Evolutionary conservation across 2,329 filamentous ascomycete species (phyloP).

Genomic region (Colletotrichum falcatum): DNA sequence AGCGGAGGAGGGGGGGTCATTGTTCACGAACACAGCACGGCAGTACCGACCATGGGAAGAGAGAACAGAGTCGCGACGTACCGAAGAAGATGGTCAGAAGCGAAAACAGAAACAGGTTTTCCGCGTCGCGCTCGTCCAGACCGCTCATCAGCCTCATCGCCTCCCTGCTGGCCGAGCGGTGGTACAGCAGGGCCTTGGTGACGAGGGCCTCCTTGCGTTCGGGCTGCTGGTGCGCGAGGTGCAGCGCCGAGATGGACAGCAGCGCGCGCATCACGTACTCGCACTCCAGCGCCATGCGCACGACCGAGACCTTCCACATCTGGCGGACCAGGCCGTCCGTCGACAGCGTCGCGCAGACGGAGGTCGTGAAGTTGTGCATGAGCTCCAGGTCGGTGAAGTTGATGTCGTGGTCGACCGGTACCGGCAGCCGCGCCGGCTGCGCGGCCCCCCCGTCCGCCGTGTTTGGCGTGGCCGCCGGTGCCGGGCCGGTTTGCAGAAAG

Average conservation of each 20-base stretch:
- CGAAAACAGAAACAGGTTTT: conserved; percentile 47
- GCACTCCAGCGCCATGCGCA: conserved; percentile 58
- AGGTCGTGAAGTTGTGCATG: conserved; percentile 64
- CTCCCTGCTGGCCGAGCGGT: conserved; percentile 35
- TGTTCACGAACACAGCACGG: not conserved
- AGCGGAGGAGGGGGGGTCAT: not conserved
- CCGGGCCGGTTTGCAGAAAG: conserved; percentile 40
- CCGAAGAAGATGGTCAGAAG: conserved; percentile 51
- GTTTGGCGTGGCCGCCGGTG: not conserved
- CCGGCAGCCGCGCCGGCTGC: not conserved
- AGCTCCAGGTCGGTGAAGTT: conserved; percentile 63
- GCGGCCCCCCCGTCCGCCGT: not conserved
- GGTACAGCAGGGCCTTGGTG: conserved; percentile 34
- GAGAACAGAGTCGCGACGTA: conserved; percentile 25
- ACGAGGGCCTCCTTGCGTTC: conserved; percentile 53
- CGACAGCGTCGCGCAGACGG: conserved; percentile 61
- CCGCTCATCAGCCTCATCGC: conserved; percentile 41
- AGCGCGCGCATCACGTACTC: conserved; percentile 63
- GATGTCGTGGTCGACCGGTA: conserved; percentile 44
- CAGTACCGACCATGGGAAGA: not conserved
- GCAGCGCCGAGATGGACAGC: conserved; percentile 62
- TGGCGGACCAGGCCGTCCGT: conserved; percentile 55
- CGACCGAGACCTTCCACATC: conserved; percentile 61
- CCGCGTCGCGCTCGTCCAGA: conserved; percentile 42
- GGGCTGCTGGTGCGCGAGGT: conserved; percentile 57